These are phyloP conservation scores for Russula vinacea DNA, from an alignment of 768 basidiomycete genomes.

Conservation along the genomic window DNA sequence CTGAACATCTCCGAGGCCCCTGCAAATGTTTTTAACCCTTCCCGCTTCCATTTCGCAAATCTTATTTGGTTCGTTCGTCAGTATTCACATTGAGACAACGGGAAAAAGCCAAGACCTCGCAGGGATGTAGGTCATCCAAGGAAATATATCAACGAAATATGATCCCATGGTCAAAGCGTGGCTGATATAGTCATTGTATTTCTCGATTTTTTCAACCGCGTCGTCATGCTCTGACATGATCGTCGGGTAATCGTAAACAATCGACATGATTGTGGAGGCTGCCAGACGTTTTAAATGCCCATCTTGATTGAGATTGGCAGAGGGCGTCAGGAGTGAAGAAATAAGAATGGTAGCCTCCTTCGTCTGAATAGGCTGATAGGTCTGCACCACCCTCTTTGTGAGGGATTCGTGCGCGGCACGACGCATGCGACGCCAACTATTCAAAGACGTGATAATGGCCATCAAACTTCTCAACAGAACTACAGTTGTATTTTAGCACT, in stretches of 20 bases:
- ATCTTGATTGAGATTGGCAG: constrained; percentile 33
- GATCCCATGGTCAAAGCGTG: neutral
- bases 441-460: neutral
- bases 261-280: constrained; percentile 34
- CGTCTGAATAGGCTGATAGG: constrained; percentile 34
- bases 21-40: neutral
- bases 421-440: constrained; percentile 39
- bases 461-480: too few relatives aligned
- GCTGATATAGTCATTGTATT: neutral
- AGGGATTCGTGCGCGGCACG: constrained; percentile 37
- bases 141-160: constrained; percentile 6
- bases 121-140: constrained; percentile 20
- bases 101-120: constrained; percentile 6
- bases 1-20: constrained; percentile 5
- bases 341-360: constrained; percentile 35
- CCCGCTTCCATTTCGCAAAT: constrained; percentile 19
- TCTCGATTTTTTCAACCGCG: neutral
- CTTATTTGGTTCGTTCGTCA: neutral
- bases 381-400: constrained; percentile 29
- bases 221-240: constrained; percentile 8
- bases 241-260: constrained; percentile 30
- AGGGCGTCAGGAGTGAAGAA: constrained; percentile 33
- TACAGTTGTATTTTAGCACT: neutral
- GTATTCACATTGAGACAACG: neutral
- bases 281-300: constrained; percentile 33